A percentile compares a stretch with the other conserved stretches of the same genome.
These are phyloP conservation scores for Termitomyces sp. DNA, from an alignment of 768 basidiomycete species.

Conservation along the genomic window DNA sequence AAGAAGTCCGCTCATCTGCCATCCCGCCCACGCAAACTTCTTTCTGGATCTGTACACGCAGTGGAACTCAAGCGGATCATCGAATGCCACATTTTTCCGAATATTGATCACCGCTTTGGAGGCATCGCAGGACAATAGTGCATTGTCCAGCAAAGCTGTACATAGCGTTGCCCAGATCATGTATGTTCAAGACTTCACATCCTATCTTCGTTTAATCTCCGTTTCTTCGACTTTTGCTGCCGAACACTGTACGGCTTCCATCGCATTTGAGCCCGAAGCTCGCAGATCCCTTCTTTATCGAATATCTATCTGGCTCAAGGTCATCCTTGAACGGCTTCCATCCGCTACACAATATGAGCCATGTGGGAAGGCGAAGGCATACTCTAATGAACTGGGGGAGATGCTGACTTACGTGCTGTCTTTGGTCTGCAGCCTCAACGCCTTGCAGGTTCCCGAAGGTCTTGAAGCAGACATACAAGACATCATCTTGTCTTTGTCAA, in stretches of 20 bases:
- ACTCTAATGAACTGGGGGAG: conserved; percentile 4
- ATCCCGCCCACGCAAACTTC: conserved; percentile 43
- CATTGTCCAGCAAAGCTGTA: conserved; percentile 43
- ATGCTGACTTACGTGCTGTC: conserved; percentile 1
- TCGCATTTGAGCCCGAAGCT: neutral
- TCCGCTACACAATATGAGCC: neutral
- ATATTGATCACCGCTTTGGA: conserved; percentile 28
- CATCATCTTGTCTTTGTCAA: conserved; percentile 10
- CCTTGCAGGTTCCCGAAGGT: neutral
- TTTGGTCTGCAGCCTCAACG: neutral
- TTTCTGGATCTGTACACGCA: conserved; percentile 39
- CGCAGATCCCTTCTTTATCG: neutral
- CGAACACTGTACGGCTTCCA: neutral
- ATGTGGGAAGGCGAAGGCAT: neutral
- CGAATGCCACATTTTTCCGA: conserved; percentile 26
- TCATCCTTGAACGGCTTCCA: conserved; percentile 1
- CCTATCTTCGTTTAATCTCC: conserved; percentile 26
- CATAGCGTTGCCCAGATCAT: conserved; percentile 23
- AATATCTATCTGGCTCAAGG: conserved; percentile 3
- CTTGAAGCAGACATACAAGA: conserved; percentile 7
- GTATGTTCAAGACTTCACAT: conserved; percentile 10
- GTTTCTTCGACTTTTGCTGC: conserved; percentile 20
- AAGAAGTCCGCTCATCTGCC: conserved; percentile 29
- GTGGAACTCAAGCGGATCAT: conserved; percentile 29
- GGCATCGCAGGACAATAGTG: conserved; percentile 4